Evolutionary conservation across 163 green algal species (phyloP).

Genomic region (Prototheca wickerhamii): DNA sequence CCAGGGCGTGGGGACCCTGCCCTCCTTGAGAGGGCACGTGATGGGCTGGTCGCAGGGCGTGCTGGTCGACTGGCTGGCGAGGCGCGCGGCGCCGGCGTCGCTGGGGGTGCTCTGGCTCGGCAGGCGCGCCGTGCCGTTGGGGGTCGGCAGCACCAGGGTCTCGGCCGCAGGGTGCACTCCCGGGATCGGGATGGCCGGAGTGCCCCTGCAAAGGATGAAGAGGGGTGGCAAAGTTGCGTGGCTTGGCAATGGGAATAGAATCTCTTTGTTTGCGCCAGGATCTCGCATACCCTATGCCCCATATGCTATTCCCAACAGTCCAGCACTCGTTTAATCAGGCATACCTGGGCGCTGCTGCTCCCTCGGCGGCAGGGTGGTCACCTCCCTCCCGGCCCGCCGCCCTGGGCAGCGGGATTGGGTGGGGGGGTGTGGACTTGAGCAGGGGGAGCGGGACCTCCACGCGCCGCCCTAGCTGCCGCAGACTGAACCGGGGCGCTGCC

Average conservation of each 20-base stretch:
- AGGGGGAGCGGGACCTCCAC: constrained; percentile 26
- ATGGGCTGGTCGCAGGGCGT: background rate
- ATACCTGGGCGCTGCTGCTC: too few relatives aligned
- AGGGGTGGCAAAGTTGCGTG: background rate
- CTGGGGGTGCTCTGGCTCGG: background rate
- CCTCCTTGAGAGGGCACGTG: background rate
- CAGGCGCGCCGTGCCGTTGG: too few relatives aligned
- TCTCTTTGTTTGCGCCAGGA: too few relatives aligned
- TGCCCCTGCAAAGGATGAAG: too few relatives aligned
- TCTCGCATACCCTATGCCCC: too few relatives aligned
- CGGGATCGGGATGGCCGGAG: constrained; percentile 1
- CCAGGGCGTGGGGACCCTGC: constrained; percentile 14
- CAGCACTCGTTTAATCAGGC: too few relatives aligned
- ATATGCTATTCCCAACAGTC: too few relatives aligned
- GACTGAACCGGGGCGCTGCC: constrained; percentile 23
- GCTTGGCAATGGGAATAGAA: constrained; percentile 1
- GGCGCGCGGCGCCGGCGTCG: too few relatives aligned
- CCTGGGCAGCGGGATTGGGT: background rate
- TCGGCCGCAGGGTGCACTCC: background rate
- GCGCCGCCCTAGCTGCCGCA: constrained; percentile 26
- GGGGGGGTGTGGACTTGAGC: constrained; percentile 28
- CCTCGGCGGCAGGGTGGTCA: constrained; percentile 35
- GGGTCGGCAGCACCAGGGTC: too few relatives aligned
- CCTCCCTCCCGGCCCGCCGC: constrained; percentile 11
- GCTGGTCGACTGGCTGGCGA: too few relatives aligned